phyloP scores from a whole-genome alignment of 805 yeast genomes.

The Metschnikowia noctiluminum region DNA sequence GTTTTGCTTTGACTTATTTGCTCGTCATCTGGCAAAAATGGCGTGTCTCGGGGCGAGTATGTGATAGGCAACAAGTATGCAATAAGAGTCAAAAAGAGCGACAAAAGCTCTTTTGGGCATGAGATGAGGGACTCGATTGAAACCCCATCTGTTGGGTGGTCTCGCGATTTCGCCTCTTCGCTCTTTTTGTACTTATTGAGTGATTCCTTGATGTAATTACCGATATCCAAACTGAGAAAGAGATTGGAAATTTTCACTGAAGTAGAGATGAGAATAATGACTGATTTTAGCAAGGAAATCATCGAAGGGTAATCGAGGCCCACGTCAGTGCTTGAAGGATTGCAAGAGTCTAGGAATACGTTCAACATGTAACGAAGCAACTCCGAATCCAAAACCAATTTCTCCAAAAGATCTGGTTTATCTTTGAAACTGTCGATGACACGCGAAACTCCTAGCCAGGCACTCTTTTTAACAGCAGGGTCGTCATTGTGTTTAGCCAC shows the following conservation, averaged over 20 bases:
- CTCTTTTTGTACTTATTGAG: slow-evolving; percentile 48
- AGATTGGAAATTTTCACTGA: slow-evolving; percentile 40
- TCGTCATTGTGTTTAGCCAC: slow-evolving; percentile 58
- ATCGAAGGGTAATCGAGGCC: slow-evolving; percentile 10
- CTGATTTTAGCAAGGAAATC: slow-evolving; percentile 39
- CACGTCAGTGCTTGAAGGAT: slow-evolving; percentile 10
- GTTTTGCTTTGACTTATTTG: slow-evolving; percentile 22
- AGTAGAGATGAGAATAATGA: slow-evolving; percentile 41
- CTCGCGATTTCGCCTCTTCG: slow-evolving; percentile 4
- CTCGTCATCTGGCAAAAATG: slow-evolving; percentile 24
- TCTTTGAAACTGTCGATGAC: slow-evolving; percentile 49
- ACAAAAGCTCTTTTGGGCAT: slow-evolving; percentile 63
- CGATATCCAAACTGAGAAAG: slow-evolving; percentile 48
- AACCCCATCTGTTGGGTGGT: slow-evolving; percentile 16
- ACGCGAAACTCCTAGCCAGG: slow-evolving; percentile 62
- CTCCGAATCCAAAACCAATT: slow-evolving; percentile 27
- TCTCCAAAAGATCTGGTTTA: slow-evolving; percentile 44
- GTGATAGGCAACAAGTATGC: slow-evolving; percentile 55
- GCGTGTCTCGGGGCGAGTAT: slow-evolving; percentile 27
- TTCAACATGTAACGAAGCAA: slow-evolving; percentile 9
- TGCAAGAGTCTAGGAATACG: slow-evolving; percentile 14
- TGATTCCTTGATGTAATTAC: slow-evolving; percentile 45
- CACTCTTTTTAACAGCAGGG: slow-evolving; percentile 54
- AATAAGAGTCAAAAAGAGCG: slow-evolving; percentile 52
- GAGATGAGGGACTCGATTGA: slow-evolving; percentile 72